Evolutionary conservation across 768 basidiomycete species (phyloP).

Genomic region (Russula brevipes): DNA sequence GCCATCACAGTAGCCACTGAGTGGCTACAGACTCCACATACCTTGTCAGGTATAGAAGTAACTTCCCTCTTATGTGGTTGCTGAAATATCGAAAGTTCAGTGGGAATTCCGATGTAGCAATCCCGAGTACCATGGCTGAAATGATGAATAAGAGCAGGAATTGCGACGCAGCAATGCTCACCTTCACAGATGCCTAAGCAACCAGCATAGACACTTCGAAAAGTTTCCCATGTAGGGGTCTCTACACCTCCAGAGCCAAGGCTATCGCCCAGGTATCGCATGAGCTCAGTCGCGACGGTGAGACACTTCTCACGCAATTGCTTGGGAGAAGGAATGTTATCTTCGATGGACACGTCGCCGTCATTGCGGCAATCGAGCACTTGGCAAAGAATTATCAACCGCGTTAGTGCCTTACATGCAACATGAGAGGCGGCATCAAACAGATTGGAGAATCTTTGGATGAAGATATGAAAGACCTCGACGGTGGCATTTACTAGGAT

Average conservation of each 20-base stretch:
- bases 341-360: slow-evolving; percentile 37
- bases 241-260: slow-evolving; percentile 31
- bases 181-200: slow-evolving; percentile 12
- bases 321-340: slow-evolving; percentile 42
- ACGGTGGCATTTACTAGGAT: slow-evolving; percentile 50
- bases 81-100: slow-evolving; percentile 15
- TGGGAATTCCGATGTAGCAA: slow-evolving; percentile 9
- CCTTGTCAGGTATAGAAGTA: slow-evolving; percentile 18
- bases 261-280: slow-evolving; percentile 45
- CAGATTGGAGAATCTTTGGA: slow-evolving; percentile 47
- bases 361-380: slow-evolving; percentile 58
- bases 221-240: slow-evolving; percentile 38
- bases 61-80: slow-evolving; percentile 10
- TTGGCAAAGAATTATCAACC: slow-evolving; percentile 49
- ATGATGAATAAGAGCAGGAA: slow-evolving; percentile 3
- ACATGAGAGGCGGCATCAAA: slow-evolving; percentile 43
- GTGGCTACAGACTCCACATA: not conserved
- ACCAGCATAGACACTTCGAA: slow-evolving; percentile 30
- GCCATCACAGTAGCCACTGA: not conserved
- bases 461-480: slow-evolving; percentile 47
- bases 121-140: slow-evolving; percentile 8
- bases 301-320: slow-evolving; percentile 46
- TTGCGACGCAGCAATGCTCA: not conserved
- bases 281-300: slow-evolving; percentile 40
- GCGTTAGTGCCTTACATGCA: slow-evolving; percentile 45